Conservation (phyloP, 169 alveolate species). For the Plasmodium gonderi region DNA sequence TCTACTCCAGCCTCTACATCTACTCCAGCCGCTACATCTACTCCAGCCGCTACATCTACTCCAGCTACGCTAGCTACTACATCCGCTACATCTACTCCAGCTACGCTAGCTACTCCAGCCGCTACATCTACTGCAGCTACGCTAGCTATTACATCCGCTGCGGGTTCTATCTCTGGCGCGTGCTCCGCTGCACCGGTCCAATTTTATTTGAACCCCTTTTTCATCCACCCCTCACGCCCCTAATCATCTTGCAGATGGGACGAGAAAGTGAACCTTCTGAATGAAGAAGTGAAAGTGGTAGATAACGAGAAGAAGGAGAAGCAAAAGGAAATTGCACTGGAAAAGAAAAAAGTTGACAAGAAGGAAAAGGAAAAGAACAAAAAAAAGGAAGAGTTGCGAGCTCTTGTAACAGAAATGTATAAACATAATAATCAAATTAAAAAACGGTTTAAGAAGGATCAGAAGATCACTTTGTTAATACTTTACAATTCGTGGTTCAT, state of each 20-base stretch:
- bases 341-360: constrained; percentile 28
- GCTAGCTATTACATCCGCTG: too few relatives aligned
- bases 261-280: constrained; percentile 31
- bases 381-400: constrained; percentile 43
- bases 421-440: constrained; percentile 34
- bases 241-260: constrained; percentile 21
- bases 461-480: constrained; percentile 7
- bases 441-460: constrained; percentile 16
- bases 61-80: too few relatives aligned
- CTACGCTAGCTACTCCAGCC: too few relatives aligned
- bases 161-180: too few relatives aligned
- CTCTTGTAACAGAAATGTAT: constrained; percentile 42
- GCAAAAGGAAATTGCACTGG: constrained; percentile 30
- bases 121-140: too few relatives aligned
- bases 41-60: too few relatives aligned
- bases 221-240: background rate
- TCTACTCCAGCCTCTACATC: too few relatives aligned
- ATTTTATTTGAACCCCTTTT: background rate
- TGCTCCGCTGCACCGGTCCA: background rate
- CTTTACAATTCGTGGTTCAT: constrained; percentile 49
- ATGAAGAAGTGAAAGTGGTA: constrained; percentile 30
- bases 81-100: too few relatives aligned
- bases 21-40: too few relatives aligned
- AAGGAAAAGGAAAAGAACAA: constrained; percentile 45
- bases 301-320: constrained; percentile 39